A percentile compares a stretch with the other conserved stretches of the same genome.
These are phyloP conservation scores for Liquidambar formosana DNA, from an alignment of 164 flowering plant species.

Conservation along the genomic window DNA sequence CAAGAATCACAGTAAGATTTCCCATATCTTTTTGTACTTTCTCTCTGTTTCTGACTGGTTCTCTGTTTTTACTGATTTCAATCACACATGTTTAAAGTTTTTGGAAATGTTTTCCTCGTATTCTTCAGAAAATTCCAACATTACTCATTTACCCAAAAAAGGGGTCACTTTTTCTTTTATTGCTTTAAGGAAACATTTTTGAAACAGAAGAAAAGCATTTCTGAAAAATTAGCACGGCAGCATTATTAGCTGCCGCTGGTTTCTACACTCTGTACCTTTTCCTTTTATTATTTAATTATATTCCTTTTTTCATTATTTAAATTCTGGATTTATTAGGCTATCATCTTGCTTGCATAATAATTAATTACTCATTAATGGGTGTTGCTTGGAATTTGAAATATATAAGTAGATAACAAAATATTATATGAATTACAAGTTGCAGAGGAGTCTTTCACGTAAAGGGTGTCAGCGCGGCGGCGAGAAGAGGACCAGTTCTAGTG, in stretches of 20 bases:
- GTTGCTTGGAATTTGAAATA: background rate
- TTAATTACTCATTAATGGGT: background rate
- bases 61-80: background rate
- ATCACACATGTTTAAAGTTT: background rate
- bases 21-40: background rate
- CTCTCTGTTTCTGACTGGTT: background rate
- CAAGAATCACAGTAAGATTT: conserved; percentile 53
- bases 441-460: conserved; percentile 59
- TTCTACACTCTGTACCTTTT: background rate
- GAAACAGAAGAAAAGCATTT: background rate
- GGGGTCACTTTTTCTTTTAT: background rate
- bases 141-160: background rate
- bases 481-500: conserved; percentile 24
- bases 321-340: background rate
- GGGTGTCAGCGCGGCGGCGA: conserved; percentile 40
- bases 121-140: background rate
- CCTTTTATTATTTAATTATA: background rate
- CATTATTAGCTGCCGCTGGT: background rate
- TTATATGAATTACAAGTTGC: conserved; percentile 24
- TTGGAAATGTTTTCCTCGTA: background rate
- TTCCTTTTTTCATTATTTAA: conserved; percentile 2
- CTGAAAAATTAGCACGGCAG: background rate
- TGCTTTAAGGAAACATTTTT: too few species aligned
- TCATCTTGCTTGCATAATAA: background rate
- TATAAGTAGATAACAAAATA: too few species aligned